Base-by-base conservation (phyloP, 495 filamentous ascomycete species). In the Neurospora discreta region DNA sequence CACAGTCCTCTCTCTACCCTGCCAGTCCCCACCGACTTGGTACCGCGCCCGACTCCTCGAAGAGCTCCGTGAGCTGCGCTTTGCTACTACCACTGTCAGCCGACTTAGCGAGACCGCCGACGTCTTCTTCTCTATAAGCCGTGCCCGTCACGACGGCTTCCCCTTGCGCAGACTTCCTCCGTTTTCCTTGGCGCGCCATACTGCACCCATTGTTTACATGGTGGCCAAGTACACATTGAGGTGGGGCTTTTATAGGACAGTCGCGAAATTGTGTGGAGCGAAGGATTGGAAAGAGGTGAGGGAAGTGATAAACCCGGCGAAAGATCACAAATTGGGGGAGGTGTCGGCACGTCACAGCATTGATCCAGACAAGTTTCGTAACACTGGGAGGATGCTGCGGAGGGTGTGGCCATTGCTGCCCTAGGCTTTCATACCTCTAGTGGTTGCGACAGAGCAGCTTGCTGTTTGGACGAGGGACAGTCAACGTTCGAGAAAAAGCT, bases 81-180 rank as follows among this genome's bases (percentile, higher is more conserved):
- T 74, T 0, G 84, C 85, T 72, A 75, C 73, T 0, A 83, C 78
- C 20, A 70, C 60, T 11, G 76, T 76, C 46, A 72, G 80, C 73
- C 84, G 81, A 75, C 75, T 87, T 42, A 87, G 84, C 77, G 85
- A 87, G 75, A 79, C 80, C n/a, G 82, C 85, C 3, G 85, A 87
- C 70, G 83, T 87, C n/a, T 81, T 85, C 70, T 87, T 86, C 73
- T 80, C 80, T 36, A 78, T 84, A 33, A 85, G 77, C 80, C 80
- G 84, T 73, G 85, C 85, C 71, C 77, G 72, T 3, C 52, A 71
- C 72, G 82, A 84, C 74, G 82, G 82, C 4, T 81, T 79, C 74
- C 73, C 78, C 38, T 73, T 83, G 46, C 75, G 79, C 39, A 73
- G 44, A 20, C 43, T 83, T 58, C 83, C 83, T 23, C 73, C 46